These are phyloP conservation scores for Sporothrix humicola DNA, from an alignment of 2,329 filamentous ascomycete genomes.

Conservation along the genomic window DNA sequence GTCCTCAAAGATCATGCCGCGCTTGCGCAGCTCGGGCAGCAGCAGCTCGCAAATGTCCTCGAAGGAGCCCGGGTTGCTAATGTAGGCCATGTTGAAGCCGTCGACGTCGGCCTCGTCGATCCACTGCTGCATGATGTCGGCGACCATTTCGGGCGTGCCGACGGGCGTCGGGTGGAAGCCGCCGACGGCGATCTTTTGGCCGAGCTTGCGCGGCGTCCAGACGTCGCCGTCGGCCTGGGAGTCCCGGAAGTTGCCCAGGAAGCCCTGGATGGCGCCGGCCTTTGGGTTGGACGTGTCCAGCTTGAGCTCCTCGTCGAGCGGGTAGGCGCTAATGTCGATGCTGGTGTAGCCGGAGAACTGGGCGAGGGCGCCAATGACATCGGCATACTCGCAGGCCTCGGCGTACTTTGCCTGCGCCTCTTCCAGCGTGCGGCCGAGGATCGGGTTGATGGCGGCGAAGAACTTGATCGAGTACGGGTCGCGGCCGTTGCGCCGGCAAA, in stretches of 20 bases:
- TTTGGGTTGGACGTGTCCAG: constrained; percentile 28
- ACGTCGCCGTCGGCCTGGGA: constrained; percentile 22
- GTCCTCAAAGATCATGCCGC: constrained; percentile 48
- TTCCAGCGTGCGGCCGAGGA: constrained; percentile 38
- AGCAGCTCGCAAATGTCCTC: constrained; percentile 69
- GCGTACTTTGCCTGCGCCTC: constrained; percentile 40
- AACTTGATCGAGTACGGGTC: constrained; percentile 39
- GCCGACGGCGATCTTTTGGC: constrained; percentile 39
- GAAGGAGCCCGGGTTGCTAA: constrained; percentile 60
- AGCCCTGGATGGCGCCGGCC: constrained; percentile 30
- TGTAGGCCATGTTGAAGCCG: constrained; percentile 69
- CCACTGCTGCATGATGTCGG: constrained; percentile 71
- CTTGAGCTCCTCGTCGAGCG: constrained; percentile 39
- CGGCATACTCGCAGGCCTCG: constrained; percentile 36
- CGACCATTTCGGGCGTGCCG: constrained; percentile 68
- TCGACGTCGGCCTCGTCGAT: constrained; percentile 72
- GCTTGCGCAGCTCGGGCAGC: constrained; percentile 63
- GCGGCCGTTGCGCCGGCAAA: constrained; percentile 36
- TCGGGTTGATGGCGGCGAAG: constrained; percentile 36
- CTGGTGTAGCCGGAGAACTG: constrained; percentile 40
- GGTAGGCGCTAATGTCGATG: constrained; percentile 40
- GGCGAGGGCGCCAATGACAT: constrained; percentile 38
- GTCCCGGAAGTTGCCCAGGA: constrained; percentile 30
- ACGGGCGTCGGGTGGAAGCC: constrained; percentile 50
- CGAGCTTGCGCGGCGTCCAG: constrained; percentile 37